Base-by-base conservation (phyloP, 306 rosid species). In the Elaeagnus macrophylla region DNA sequence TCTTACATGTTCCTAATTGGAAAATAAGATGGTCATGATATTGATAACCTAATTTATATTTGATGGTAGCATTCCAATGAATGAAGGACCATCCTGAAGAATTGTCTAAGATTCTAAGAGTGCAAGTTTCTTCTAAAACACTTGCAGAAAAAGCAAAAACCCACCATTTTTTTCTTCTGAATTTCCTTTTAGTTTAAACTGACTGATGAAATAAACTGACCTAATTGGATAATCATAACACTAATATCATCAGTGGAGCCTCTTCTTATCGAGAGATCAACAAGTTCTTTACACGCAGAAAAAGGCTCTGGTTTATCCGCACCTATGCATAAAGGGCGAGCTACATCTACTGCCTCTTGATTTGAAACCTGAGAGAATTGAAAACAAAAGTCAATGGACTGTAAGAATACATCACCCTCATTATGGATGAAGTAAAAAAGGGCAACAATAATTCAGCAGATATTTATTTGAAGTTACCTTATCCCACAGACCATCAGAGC, bases 401-500 rank as follows among this genome's bases (percentile, higher is more conserved):
- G 12, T 4, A 37, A 39, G n/a, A 51, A 44, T 53, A 45, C 8
- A 60, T 38, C 48, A n/a, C 14, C 48, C 18, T 9, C 25, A 37
- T 5, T 39, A 14, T 15, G 19, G 35, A 48, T 40, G 48, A 8
- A 1, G 14, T 35, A 12, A 17, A 15, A 56, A 39, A 7, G 16
- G 7, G 8, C 1, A 2, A 45, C n/a, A n/a, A 46, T 18, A 8
- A 17, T 49, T 40, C 7, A 19, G 43, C 16, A 1, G 3, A 43
- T 17, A 39, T 39, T 51, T 8, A 10, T 38, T 49, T 16, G 48
- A 9, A 32, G 15, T 49, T 67, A 79, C 84, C 79, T 72, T 75
- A 71, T 75, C 81, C 85, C 79, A 79, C 56, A 79, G 69, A 13
- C 85, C 81, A 56, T 79, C 81, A 7, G 85, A 79, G 51, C 79